Evolutionary conservation across 768 basidiomycete genomes (phyloP).

Genomic region (Auriculariales sp.): DNA sequence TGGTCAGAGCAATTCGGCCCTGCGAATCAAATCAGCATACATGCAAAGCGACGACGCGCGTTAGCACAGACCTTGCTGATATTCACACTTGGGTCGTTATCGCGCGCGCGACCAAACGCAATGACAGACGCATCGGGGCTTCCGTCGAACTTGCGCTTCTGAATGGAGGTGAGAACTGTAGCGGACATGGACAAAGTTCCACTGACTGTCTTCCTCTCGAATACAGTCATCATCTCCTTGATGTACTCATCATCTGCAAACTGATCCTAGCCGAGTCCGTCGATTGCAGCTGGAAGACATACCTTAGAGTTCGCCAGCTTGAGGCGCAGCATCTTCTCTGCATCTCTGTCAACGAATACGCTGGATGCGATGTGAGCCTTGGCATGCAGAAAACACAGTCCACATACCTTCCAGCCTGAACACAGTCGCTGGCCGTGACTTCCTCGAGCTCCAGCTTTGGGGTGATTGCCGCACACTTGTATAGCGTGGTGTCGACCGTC

Average conservation of each 20-base stretch:
- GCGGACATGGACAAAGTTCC: not conserved
- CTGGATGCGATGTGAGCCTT: not conserved
- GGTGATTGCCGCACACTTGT: not conserved
- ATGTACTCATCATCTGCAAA: not conserved
- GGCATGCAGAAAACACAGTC: not conserved
- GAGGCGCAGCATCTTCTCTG: too few relatives aligned
- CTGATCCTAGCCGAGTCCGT: not conserved
- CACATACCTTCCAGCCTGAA: constrained; percentile 1
- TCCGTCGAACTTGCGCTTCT: not conserved
- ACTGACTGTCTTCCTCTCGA: not conserved
- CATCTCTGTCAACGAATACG: not conserved
- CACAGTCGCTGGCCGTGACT: not conserved
- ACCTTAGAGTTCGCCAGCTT: too few relatives aligned
- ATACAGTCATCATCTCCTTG: not conserved
- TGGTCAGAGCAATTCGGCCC: not conserved
- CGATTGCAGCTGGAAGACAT: not conserved
- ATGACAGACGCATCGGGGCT: not conserved
- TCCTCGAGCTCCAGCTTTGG: not conserved
- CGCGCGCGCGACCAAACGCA: not conserved
- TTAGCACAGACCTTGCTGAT: not conserved
- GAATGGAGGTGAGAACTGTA: too few relatives aligned
- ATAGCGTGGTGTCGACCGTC: constrained; percentile 1
- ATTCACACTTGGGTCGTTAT: not conserved
- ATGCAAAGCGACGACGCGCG: not conserved
- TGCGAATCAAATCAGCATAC: not conserved